Evolutionary conservation across 1,284 basidiomycete genomes (phyloP).

Genomic region (Tilletia caries): DNA sequence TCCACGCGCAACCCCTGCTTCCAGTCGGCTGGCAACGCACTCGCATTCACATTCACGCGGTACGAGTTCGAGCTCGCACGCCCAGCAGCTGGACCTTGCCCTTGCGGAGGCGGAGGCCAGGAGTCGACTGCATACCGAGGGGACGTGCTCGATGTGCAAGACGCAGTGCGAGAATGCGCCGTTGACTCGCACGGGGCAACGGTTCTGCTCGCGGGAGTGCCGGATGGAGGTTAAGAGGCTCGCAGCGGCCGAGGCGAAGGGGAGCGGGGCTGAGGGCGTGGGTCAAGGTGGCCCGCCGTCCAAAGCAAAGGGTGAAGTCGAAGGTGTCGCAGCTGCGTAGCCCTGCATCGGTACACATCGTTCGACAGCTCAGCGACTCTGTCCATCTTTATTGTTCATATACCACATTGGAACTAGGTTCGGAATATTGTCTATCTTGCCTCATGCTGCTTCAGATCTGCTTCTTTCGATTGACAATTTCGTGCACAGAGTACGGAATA

Average conservation of each 20-base stretch:
- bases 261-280: no score
- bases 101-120: neutral
- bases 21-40: neutral
- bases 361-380: no score
- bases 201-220: neutral
- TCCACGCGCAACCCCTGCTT: neutral
- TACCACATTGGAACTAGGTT: no score
- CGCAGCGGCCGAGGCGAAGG: no score
- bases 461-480: no score
- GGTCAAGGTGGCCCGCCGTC: neutral
- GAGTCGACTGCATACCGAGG: neutral
- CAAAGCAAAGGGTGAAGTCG: neutral
- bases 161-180: neutral
- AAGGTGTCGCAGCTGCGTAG: neutral
- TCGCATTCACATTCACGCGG: neutral
- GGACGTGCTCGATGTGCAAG: neutral
- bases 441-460: no score
- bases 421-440: no score
- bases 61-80: neutral
- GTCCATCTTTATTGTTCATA: no score
- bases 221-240: neutral
- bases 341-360: no score
- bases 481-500: no score
- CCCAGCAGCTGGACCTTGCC: neutral
- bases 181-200: neutral